These are phyloP conservation scores for Phytophthora cajani DNA, from an alignment of 352 stramenopile species.

Conservation along the genomic window DNA sequence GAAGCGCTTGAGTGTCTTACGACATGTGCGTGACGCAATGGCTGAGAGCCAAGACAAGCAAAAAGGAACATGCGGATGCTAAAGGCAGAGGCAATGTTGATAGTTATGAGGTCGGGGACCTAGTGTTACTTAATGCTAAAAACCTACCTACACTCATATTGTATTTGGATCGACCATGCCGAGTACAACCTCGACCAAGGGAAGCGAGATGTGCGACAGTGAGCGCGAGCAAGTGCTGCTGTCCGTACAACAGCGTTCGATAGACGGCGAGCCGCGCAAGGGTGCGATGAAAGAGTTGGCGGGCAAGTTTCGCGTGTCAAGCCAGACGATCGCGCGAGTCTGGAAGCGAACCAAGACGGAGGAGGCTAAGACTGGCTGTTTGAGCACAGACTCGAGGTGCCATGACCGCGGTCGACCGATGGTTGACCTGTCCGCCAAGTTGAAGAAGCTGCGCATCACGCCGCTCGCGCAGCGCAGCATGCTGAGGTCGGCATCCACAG, in stretches of 20 bases:
- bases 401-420: slow-evolving; percentile 5
- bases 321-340: not conserved
- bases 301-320: slow-evolving; percentile 1
- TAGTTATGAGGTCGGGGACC: too few species aligned
- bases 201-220: not conserved
- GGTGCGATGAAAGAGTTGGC: slow-evolving; percentile 5
- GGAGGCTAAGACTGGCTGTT: slow-evolving; percentile 3
- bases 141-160: too few species aligned
- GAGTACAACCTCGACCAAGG: not conserved
- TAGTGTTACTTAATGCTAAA: too few species aligned
- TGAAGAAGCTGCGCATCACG: slow-evolving; percentile 10
- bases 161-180: too few species aligned
- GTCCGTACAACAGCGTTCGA: slow-evolving; percentile 1
- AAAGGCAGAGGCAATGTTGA: too few species aligned
- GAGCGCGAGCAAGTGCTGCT: slow-evolving; percentile 12
- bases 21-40: too few species aligned
- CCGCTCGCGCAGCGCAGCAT: slow-evolving; percentile 3
- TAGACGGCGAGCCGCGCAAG: slow-evolving; percentile 2
- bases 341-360: slow-evolving; percentile 7
- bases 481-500: not conserved
- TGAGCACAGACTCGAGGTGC: not conserved
- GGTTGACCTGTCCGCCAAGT: slow-evolving; percentile 2
- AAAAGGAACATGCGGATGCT: too few species aligned
- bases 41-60: too few species aligned
- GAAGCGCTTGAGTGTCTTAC: too few species aligned